Evolutionary conservation across 192 early-diverging fungal genomes (phyloP).

Genomic region (Entrophospora sp.): DNA sequence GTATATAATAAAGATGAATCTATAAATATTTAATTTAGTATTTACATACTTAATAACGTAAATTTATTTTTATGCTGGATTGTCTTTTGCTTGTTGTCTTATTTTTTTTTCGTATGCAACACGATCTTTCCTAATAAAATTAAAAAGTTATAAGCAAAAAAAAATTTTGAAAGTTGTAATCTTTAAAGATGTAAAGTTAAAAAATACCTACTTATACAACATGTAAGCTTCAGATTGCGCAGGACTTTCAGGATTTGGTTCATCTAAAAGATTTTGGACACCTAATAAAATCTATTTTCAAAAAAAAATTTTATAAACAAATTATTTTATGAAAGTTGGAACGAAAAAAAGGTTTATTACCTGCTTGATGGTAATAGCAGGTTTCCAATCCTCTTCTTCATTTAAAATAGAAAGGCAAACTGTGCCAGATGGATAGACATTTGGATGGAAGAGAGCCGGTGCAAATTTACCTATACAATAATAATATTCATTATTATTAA

Average conservation of each 20-base stretch:
- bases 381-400: slow-evolving; percentile 92
- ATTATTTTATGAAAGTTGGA: slow-evolving; percentile 30
- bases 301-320: slow-evolving; percentile 15
- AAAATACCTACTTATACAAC: slow-evolving; percentile 66
- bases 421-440: slow-evolving; percentile 95
- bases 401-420: slow-evolving; percentile 96
- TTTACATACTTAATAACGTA: no score
- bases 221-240: slow-evolving; percentile 81
- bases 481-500: no score
- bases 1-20: no score
- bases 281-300: slow-evolving; percentile 77
- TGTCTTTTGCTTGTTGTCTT: slow-evolving; percentile 48
- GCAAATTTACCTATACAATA: slow-evolving; percentile 52
- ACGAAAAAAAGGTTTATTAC: no score
- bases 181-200: no score
- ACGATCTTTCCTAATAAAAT: slow-evolving; percentile 32
- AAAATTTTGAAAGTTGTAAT: background rate
- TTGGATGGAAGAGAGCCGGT: slow-evolving; percentile 83
- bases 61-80: no score
- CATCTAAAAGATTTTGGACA: slow-evolving; percentile 80
- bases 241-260: slow-evolving; percentile 84
- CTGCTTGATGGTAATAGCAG: slow-evolving; percentile 93
- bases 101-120: slow-evolving; percentile 47
- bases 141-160: background rate
- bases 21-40: no score